phyloP scores from a whole-genome alignment of 176 grass and related monocot species.

The Thinopyrum elongatum region DNA sequence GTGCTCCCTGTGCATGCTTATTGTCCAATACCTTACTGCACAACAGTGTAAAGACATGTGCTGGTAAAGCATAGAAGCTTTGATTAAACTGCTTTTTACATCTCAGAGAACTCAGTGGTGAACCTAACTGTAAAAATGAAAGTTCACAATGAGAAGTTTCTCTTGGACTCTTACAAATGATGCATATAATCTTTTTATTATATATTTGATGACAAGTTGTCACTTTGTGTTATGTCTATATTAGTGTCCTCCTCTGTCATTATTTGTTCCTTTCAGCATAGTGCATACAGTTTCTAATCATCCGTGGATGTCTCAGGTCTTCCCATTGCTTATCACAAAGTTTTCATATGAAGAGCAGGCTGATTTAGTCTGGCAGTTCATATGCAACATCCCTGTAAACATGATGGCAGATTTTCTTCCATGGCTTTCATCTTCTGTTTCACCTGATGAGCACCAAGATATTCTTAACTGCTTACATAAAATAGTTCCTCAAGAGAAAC shows the following conservation, averaged over 20 bases:
- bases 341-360: constrained; percentile 87
- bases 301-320: constrained; percentile 51
- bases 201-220: not conserved
- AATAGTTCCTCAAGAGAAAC: constrained; percentile 69
- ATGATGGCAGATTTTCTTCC: constrained; percentile 92
- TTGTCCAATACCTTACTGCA: not conserved
- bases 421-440: constrained; percentile 72
- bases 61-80: not conserved
- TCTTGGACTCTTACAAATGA: not conserved
- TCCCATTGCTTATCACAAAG: constrained; percentile 72
- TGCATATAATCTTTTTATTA: not conserved
- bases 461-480: constrained; percentile 65
- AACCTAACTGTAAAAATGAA: not conserved
- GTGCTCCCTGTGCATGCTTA: not conserved
- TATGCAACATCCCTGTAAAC: constrained; percentile 79
- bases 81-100: not conserved
- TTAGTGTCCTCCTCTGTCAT: not conserved
- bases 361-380: constrained; percentile 89
- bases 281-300: constrained; percentile 16
- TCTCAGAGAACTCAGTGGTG: not conserved
- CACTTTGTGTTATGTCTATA: constrained; percentile 2
- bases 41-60: not conserved
- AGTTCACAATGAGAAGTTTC: not conserved
- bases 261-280: not conserved
- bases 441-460: constrained; percentile 67